phyloP scores from a whole-genome alignment of 441 rosid species.

The Capsella rubella region DNA sequence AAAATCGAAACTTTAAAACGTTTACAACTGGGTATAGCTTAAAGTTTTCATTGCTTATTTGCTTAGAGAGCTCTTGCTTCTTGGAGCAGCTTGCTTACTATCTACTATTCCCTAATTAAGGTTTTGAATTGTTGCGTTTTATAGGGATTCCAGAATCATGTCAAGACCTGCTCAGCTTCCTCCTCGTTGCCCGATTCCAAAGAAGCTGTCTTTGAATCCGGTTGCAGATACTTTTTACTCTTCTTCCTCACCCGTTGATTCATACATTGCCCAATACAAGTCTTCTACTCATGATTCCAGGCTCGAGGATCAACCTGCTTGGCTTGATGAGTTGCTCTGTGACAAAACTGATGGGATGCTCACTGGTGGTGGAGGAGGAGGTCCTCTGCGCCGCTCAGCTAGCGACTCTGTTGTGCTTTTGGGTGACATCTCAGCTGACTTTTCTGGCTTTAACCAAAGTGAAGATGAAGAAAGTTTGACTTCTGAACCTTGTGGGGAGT shows the following conservation, averaged over 20 bases:
- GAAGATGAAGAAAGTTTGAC: conserved; percentile 47
- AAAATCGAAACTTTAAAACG: background rate
- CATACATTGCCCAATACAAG: conserved; percentile 50
- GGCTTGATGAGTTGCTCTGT: conserved; percentile 70
- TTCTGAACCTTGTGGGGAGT: conserved; percentile 49
- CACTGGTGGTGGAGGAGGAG: conserved; percentile 48
- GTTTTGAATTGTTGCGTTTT: conserved; percentile 11
- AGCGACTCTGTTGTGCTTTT: conserved; percentile 69
- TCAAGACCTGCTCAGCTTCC: conserved; percentile 76
- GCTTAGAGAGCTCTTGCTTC: background rate
- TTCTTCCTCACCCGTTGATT: conserved; percentile 46
- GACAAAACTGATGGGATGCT: conserved; percentile 50
- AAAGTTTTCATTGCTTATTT: conserved; percentile 14
- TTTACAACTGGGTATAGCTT: conserved; percentile 31
- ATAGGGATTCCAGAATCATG: conserved; percentile 50
- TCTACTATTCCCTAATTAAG: conserved; percentile 22
- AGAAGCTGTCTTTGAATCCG: conserved; percentile 48
- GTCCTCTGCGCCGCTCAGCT: conserved; percentile 63
- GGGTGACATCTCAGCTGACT: conserved; percentile 54
- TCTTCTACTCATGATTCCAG: conserved; percentile 58
- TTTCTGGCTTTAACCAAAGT: conserved; percentile 48
- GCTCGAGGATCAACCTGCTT: conserved; percentile 63
- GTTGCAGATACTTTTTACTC: conserved; percentile 46
- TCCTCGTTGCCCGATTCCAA: conserved; percentile 73
- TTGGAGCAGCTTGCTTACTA: conserved; percentile 31